Evolutionary conservation across 306 rosid species (phyloP), one percentile per base, ranked within the genome.

Genomic region (Carpinus viminea): DNA sequence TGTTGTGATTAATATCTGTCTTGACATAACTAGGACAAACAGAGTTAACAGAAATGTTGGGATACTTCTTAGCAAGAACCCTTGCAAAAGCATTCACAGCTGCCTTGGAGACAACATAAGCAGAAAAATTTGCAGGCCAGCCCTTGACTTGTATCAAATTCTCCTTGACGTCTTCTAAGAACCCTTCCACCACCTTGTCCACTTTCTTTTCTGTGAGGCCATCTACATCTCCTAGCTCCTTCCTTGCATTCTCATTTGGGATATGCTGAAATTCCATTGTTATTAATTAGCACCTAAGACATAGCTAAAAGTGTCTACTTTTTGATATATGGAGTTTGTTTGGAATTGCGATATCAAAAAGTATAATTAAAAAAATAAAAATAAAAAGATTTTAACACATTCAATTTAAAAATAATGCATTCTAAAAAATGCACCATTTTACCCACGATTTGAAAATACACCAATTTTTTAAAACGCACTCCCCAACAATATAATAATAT

Each of bases 131-230:
- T 5, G 1, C 8, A 36, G 71, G 71, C 71, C 50, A 65, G 4
- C 50, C 26, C 8, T 38, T 65, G 71, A 10, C 21, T 38, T 65
- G 48, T 16, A 65, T 36, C 50, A 65, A 38, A 38, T 65, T 8
- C 26, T 65, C 71, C 71, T 36, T 65, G 5, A 38, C 26, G 17
- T 65, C 71, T 65, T 36, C 50, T 36, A 65, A 2, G 38, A 36
- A 36, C 20, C 71, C 26, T 36, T 24, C 26, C 26, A 16, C 26
- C 50, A 36, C 50, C 26, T 38, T 65, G 26, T 36, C 50, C 7
- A 65, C 71, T 8, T 17, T 65, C 26, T 38, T 50, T 38, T 65
- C 71, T 65, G 71, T 66, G 48, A 66, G 71, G 47, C 48, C 26
- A 65, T 65, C 70, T 3, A 36, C 46, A 13, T 65, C 70, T 65